Evolutionary conservation across 768 basidiomycete species (phyloP).

Genomic region (Podaxis sp.): DNA sequence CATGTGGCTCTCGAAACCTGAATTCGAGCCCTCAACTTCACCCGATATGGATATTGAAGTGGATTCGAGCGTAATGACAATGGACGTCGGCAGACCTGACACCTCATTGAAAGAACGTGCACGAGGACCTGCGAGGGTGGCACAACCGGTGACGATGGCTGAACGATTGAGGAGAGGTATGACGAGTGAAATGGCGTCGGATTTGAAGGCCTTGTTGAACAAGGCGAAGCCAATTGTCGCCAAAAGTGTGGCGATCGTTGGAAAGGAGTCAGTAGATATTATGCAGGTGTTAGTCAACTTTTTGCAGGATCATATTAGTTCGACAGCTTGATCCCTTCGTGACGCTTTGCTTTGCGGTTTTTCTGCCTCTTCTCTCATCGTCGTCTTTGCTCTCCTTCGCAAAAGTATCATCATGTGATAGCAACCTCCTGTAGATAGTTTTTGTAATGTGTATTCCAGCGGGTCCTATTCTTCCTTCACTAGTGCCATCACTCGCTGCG

Average conservation of each 20-base stretch:
- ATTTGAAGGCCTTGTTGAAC: slow-evolving; percentile 62
- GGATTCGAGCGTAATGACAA: slow-evolving; percentile 25
- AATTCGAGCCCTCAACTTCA: slow-evolving; percentile 44
- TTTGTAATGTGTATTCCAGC: slow-evolving; percentile 4
- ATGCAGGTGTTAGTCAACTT: slow-evolving; percentile 61
- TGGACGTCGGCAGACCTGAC: slow-evolving; percentile 32
- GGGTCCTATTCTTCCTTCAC: not conserved
- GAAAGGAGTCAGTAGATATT: slow-evolving; percentile 50
- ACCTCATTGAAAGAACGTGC: slow-evolving; percentile 27
- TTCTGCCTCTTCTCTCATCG: slow-evolving; percentile 5
- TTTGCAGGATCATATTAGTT: slow-evolving; percentile 58
- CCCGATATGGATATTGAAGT: slow-evolving; percentile 45
- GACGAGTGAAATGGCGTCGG: slow-evolving; percentile 77
- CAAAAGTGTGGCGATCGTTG: slow-evolving; percentile 52
- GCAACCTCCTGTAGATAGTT: not conserved
- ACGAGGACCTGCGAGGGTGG: slow-evolving; percentile 42
- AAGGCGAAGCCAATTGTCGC: slow-evolving; percentile 63
- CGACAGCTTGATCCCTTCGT: slow-evolving; percentile 28
- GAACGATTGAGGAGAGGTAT: slow-evolving; percentile 71
- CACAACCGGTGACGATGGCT: slow-evolving; percentile 45
- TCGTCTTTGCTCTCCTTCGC: not conserved
- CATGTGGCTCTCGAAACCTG: slow-evolving; percentile 75
- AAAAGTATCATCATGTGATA: not conserved
- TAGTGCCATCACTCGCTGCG: not conserved
- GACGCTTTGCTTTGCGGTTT: slow-evolving; percentile 10